Evolutionary conservation across 495 filamentous ascomycete species (phyloP).

Genomic region (Coniosporium apollinis): DNA sequence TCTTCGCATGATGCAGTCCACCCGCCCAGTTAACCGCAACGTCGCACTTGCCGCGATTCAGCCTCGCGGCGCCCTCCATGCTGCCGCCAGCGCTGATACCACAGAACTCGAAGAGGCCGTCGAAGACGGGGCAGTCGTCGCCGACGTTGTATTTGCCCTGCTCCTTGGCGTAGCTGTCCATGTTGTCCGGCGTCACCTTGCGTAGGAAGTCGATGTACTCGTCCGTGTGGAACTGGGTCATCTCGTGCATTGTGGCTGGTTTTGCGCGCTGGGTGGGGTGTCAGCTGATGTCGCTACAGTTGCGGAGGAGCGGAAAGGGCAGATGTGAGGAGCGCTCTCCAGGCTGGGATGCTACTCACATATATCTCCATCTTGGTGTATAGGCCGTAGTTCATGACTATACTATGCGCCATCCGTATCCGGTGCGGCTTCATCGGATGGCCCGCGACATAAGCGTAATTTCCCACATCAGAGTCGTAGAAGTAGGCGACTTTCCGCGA

Average conservation of each 20-base stretch:
- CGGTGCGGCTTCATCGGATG: slow-evolving; percentile 99
- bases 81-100: slow-evolving; percentile 93
- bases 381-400: slow-evolving; percentile 97
- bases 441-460: slow-evolving; percentile 92
- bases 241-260: slow-evolving; percentile 86
- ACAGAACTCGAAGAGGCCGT: slow-evolving; percentile 95
- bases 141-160: slow-evolving; percentile 96
- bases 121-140: slow-evolving; percentile 95
- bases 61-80: slow-evolving; percentile 86
- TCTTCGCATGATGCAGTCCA: slow-evolving; percentile 93
- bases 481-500: slow-evolving; percentile 80
- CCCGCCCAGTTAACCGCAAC: slow-evolving; percentile 97
- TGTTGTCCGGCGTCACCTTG: slow-evolving; percentile 95
- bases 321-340: too few species aligned
- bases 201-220: slow-evolving; percentile 98
- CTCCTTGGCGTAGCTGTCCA: slow-evolving; percentile 84
- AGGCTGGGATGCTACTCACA: too few species aligned
- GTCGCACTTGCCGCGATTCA: slow-evolving; percentile 90
- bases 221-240: slow-evolving; percentile 99
- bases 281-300: too few species aligned
- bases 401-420: slow-evolving; percentile 86
- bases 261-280: slow-evolving; percentile 62
- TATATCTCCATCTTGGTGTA: slow-evolving; percentile 99
- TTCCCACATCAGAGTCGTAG: slow-evolving; percentile 94
- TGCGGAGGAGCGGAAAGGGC: too few species aligned